These are phyloP conservation scores for Pseudogymnoascus sp. DNA, from an alignment of 2,329 filamentous ascomycete species.

Conservation along the genomic window DNA sequence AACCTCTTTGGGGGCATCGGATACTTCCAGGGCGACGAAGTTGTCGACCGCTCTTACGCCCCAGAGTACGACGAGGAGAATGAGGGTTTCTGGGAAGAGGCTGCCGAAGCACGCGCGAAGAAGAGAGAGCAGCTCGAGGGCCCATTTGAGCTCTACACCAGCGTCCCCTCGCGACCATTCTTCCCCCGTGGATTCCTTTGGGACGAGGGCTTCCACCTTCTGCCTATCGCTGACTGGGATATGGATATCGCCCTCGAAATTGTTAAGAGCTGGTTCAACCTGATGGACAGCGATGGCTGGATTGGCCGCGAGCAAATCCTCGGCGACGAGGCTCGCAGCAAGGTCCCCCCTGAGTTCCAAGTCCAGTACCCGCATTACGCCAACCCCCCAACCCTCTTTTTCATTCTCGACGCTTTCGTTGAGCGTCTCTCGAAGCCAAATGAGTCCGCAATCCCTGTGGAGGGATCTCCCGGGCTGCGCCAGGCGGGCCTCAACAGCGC, in stretches of 20 bases:
- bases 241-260: slow-evolving; percentile 81
- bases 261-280: slow-evolving; percentile 88
- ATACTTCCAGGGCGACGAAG: slow-evolving; percentile 83
- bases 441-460: slow-evolving; percentile 40
- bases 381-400: slow-evolving; percentile 90
- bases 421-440: slow-evolving; percentile 57
- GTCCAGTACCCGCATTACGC: slow-evolving; percentile 95
- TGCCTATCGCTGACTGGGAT: slow-evolving; percentile 91
- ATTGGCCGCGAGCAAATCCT: slow-evolving; percentile 95
- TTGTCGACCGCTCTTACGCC: slow-evolving; percentile 88
- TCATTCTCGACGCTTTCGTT: slow-evolving; percentile 78
- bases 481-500: slow-evolving; percentile 50
- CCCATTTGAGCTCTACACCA: slow-evolving; percentile 83
- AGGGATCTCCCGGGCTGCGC: slow-evolving; percentile 38
- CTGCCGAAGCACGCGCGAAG: slow-evolving; percentile 67
- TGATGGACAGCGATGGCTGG: slow-evolving; percentile 97
- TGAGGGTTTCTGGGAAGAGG: slow-evolving; percentile 91
- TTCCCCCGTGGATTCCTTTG: slow-evolving; percentile 95
- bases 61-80: slow-evolving; percentile 90
- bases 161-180: slow-evolving; percentile 86
- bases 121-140: slow-evolving; percentile 66
- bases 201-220: slow-evolving; percentile 95
- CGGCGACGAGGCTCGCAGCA: slow-evolving; percentile 83
- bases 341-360: slow-evolving; percentile 89
- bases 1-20: slow-evolving; percentile 91